phyloP scores from a whole-genome alignment of 139 green algal species.

The Closterium sp. region DNA sequence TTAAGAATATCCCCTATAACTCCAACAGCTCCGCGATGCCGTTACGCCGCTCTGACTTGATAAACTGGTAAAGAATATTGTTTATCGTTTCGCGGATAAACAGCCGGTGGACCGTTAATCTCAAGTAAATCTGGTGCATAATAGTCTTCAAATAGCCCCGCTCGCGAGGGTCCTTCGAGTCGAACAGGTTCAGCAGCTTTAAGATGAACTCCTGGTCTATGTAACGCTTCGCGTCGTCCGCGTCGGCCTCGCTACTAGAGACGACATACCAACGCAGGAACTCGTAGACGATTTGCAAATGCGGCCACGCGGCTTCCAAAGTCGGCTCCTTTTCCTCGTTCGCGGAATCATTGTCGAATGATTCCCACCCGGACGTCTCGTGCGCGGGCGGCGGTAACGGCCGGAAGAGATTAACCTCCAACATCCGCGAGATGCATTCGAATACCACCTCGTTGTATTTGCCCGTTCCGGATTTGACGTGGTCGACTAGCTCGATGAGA shows the following conservation, averaged over 20 bases:
- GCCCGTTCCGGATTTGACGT: too few relatives aligned
- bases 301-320: conserved; percentile 96
- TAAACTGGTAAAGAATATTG: conserved; percentile 99
- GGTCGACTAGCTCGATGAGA: too few relatives aligned
- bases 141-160: too few relatives aligned
- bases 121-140: too few relatives aligned
- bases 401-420: too few relatives aligned
- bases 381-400: too few relatives aligned
- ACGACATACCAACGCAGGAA: conserved; percentile 98
- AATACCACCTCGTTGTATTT: too few relatives aligned
- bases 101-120: conserved; percentile 56
- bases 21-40: conserved; percentile 96
- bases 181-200: too few relatives aligned
- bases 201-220: conserved; percentile 93
- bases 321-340: conserved; percentile 67
- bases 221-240: conserved; percentile 95
- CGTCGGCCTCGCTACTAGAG: conserved; percentile 90
- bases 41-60: conserved; percentile 98
- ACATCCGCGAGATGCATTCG: too few relatives aligned
- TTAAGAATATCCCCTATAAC: conserved; percentile 98
- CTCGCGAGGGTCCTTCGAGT: too few relatives aligned
- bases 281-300: conserved; percentile 97
- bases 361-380: too few relatives aligned
- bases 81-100: conserved; percentile 99
- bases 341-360: too few relatives aligned